Base-by-base conservation (phyloP, 2,329 filamentous ascomycete genomes). In the Talaromyces amestolkiae region DNA sequence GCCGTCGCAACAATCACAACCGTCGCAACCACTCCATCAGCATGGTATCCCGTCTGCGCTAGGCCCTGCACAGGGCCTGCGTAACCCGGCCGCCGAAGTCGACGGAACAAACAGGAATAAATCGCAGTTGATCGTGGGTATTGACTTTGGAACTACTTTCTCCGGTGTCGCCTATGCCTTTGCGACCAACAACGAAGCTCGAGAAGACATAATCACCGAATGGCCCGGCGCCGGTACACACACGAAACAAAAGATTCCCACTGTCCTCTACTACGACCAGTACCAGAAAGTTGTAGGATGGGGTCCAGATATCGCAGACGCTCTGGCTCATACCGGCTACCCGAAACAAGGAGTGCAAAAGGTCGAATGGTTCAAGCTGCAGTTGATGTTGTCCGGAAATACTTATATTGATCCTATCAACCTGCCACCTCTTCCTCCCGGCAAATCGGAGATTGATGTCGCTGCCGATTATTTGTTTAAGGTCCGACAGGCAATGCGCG, bases 251-350 rank as follows among this genome's bases (percentile, higher is more conserved):
- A 99, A 99, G 95, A 98, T 99, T 72, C 95, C 95, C 17, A 98
- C 95, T 15, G 95, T 99, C n/a, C 87, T 99, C 67, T 99, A 99
- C 83, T 99, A 99, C 77, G 95, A 99, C 77, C 94, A 98, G 80
- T 97, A 97, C 79, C 95, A 99, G 76, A 97, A 98, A 80, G 95
- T 99, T 58, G 95, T 98, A n/a, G 95, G 95, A 72, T 99, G 95
- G 95, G 95, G 95, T 68, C 93, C 94, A 65, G 95, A 99, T 83
- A 98, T 98, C 73, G 92, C 95, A 67, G 94, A 98, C 80, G 95
- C 95, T 69, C 86, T 98, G 70, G 94, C 95, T 62, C 95, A 95
- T 35, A 98, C 95, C 47, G 95, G 95, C 69, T 98, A 98, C 79
- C 95, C 95, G 71, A 98, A 98, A 83, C 92, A 92, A 39, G 94